Evolutionary conservation across 2,329 filamentous ascomycete genomes (phyloP).

Genomic region (Colletotrichum cereale): DNA sequence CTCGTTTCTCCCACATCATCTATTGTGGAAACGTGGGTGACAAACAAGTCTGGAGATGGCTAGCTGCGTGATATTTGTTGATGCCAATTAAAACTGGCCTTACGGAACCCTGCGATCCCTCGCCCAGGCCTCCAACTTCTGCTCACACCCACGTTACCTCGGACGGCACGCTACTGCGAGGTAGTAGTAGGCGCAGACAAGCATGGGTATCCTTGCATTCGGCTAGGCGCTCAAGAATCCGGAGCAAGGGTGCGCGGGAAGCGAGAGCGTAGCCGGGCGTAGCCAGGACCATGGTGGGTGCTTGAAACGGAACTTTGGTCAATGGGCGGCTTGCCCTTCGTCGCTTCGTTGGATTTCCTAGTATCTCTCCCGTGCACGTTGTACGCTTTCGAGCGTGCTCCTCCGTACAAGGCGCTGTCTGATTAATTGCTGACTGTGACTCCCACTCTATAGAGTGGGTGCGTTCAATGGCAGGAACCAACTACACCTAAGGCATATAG

Average conservation of each 20-base stretch:
- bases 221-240: constrained; percentile 6
- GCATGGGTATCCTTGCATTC: constrained; percentile 15
- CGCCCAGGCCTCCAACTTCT: constrained; percentile 12
- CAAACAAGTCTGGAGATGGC: background rate
- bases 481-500: background rate
- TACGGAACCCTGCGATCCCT: constrained; percentile 22
- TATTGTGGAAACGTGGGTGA: background rate
- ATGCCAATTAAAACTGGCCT: constrained; percentile 27
- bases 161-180: constrained; percentile 21
- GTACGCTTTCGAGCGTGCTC: background rate
- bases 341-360: constrained; percentile 8
- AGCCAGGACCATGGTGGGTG: constrained; percentile 23
- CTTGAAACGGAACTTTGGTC: constrained; percentile 26
- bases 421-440: constrained; percentile 17
- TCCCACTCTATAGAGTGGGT: background rate
- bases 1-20: background rate
- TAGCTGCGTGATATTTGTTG: background rate
- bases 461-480: background rate
- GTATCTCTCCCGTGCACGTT: background rate
- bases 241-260: constrained; percentile 27
- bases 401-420: background rate
- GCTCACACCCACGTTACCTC: background rate
- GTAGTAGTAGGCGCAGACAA: constrained; percentile 9
- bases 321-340: background rate
- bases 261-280: constrained; percentile 31